Base-by-base conservation (phyloP, 2,329 filamentous ascomycete species). In the Aspergillus sp. region DNA sequence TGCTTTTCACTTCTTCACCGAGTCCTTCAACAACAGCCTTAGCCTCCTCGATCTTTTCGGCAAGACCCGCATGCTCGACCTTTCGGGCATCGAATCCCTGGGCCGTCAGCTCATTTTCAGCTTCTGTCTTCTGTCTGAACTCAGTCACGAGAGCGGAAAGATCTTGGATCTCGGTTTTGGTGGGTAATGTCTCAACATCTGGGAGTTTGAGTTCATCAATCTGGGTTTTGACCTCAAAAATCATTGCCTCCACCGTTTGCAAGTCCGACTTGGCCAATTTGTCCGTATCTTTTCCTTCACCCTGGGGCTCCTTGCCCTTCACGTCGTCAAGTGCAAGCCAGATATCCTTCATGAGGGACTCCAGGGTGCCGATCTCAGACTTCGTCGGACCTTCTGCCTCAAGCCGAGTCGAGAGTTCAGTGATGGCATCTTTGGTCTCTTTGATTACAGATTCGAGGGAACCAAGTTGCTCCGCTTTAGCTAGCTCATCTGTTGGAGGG, bases 61-160 rank as follows among this genome's bases (percentile, higher is more conserved):
- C 78, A 26, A 95, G 80, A 10, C 82, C 83, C 19, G 85, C 83
- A 42, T 88, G 89, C 63, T 96, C 91, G 36, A 85, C 79, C 59
- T 91, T 89, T 27, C 89, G 85, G 46, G 91, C 85, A 42, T 93
- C 88, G 37, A 93, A 85, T 1, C 86, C 85, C 66, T 88, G 88
- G 2, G 82, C 82, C 11, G 85, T 89, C 26, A 86, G 73, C 35
- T 88, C 84, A 37, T 86, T 82, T 43, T 90, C 83, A 3, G 74
- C 69, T 30, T 85, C 78, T 12, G 83, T 68, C 51, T 76, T 82
- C 54, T 86, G 85, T 13, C 58, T 60, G 61, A 87, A 82, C 37
- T 88, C 83, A 49, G 80, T 84, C 51, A 93, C 72, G 46, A 85
- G 75, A n/a, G 80, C 76, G 40, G 83, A 78, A n/a, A 93, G 70